Conservation (phyloP, 805 yeast genomes). For the Nakazawaea ernobii region DNA sequence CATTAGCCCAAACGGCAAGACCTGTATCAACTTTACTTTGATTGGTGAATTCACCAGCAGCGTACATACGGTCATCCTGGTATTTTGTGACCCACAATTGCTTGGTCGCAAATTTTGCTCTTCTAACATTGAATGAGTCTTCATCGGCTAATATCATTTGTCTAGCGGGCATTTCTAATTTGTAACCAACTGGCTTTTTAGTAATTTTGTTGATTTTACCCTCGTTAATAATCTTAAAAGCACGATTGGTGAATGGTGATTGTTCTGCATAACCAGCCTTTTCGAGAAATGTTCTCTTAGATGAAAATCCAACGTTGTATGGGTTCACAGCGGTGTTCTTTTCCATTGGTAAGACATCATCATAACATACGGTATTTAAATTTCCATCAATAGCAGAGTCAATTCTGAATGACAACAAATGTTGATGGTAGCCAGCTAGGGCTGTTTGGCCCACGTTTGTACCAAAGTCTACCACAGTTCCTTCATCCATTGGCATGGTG, state of each 20-base stretch:
- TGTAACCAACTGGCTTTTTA: slow-evolving; percentile 70
- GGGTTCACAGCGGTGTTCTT: slow-evolving; percentile 50
- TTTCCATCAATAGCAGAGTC: slow-evolving; percentile 83
- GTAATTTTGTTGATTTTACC: slow-evolving; percentile 63
- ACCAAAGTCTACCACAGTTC: slow-evolving; percentile 59
- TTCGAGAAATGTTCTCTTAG: slow-evolving; percentile 60
- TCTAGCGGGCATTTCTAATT: slow-evolving; percentile 66
- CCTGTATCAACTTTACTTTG: slow-evolving; percentile 72
- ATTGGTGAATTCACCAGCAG: slow-evolving; percentile 85
- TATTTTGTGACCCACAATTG: slow-evolving; percentile 82
- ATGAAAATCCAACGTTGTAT: slow-evolving; percentile 62
- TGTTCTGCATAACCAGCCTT: slow-evolving; percentile 69
- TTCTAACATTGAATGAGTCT: slow-evolving; percentile 57
- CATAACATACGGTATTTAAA: slow-evolving; percentile 65
- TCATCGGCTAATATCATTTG: slow-evolving; percentile 68
- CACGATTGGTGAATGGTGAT: slow-evolving; percentile 69
- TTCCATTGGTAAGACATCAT: slow-evolving; percentile 62
- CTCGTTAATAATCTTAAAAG: slow-evolving; percentile 72
- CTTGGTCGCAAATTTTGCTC: slow-evolving; percentile 72
- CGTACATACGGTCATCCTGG: slow-evolving; percentile 63
- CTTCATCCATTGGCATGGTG: slow-evolving; percentile 75
- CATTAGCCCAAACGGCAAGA: slow-evolving; percentile 64
- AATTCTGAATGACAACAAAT: slow-evolving; percentile 70
- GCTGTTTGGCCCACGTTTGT: slow-evolving; percentile 76
- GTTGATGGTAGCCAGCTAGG: slow-evolving; percentile 83